Percentiles rank a stretch among this genome's conserved stretches.
phyloP scores from a whole-genome alignment of 169 alveolate genomes.

The Plasmodium relictum region DNA sequence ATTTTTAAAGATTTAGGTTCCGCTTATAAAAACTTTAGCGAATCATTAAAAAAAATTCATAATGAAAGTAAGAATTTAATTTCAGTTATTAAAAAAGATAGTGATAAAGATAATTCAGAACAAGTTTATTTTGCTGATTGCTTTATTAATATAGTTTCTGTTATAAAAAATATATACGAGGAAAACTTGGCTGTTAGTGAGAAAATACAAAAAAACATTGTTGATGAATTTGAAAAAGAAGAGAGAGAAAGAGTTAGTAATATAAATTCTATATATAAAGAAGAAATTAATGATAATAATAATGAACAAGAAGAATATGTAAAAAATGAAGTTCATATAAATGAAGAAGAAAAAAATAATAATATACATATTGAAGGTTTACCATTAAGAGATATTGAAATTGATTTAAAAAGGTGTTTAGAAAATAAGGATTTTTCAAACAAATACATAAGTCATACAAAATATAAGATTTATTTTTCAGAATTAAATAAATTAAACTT shows the following conservation, averaged over 20 bases:
- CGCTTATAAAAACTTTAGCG: constrained; percentile 43
- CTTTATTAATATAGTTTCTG: constrained; percentile 48
- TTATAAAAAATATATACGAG: constrained; percentile 37
- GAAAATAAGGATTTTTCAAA: constrained; percentile 40
- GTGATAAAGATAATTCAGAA: constrained; percentile 16
- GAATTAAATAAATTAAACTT: constrained; percentile 27
- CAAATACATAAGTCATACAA: constrained; percentile 26
- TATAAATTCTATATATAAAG: constrained; percentile 38
- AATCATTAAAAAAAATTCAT: constrained; percentile 62
- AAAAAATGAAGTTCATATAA: neutral
- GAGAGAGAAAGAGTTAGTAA: constrained; percentile 34
- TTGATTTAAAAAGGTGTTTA: constrained; percentile 50
- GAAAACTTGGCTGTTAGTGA: constrained; percentile 43
- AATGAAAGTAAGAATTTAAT: constrained; percentile 28
- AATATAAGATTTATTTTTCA: constrained; percentile 36
- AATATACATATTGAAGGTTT: constrained; percentile 12
- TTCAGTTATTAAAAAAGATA: constrained; percentile 14
- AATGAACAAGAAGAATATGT: neutral
- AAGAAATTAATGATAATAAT: neutral
- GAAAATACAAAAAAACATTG: constrained; percentile 35
- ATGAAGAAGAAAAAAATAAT: neutral
- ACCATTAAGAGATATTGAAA: constrained; percentile 51
- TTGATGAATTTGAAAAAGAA: constrained; percentile 52
- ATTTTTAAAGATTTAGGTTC: constrained; percentile 37
- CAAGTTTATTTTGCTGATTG: constrained; percentile 37